These are phyloP conservation scores for Xylaria grammica DNA, from an alignment of 495 filamentous ascomycete species.

Conservation along the genomic window DNA sequence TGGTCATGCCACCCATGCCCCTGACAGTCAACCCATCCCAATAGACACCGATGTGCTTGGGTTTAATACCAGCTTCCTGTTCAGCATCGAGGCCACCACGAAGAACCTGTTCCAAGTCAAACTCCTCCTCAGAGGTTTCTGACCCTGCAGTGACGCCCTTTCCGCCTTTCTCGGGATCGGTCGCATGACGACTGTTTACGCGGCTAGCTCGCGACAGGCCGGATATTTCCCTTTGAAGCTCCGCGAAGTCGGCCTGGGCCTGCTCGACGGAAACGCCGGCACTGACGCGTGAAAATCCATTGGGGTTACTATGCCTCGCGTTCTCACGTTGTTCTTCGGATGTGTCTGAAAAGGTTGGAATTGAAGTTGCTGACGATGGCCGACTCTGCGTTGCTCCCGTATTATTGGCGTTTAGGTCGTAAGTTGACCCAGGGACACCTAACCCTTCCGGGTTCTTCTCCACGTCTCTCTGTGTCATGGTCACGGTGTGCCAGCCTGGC, in stretches of 20 bases:
- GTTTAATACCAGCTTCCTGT: slow-evolving; percentile 73
- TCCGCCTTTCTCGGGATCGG: slow-evolving; percentile 45
- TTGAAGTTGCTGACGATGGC: slow-evolving; percentile 44
- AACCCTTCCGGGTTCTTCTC: slow-evolving; percentile 23
- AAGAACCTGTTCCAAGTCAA: slow-evolving; percentile 73
- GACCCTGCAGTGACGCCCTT: slow-evolving; percentile 56
- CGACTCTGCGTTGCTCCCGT: slow-evolving; percentile 22
- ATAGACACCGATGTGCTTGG: slow-evolving; percentile 79
- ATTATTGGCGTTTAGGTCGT: slow-evolving; percentile 10
- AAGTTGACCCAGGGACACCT: slow-evolving; percentile 8
- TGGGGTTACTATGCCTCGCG: slow-evolving; percentile 53
- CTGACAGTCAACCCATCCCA: slow-evolving; percentile 81
- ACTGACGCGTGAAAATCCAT: slow-evolving; percentile 52
- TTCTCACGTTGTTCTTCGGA: slow-evolving; percentile 52
- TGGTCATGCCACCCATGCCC: slow-evolving; percentile 76
- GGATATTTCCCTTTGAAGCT: slow-evolving; percentile 75
- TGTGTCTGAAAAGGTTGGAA: slow-evolving; percentile 40
- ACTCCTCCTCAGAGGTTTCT: slow-evolving; percentile 53
- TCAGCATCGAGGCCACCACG: slow-evolving; percentile 72
- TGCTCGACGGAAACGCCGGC: slow-evolving; percentile 69
- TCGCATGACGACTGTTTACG: slow-evolving; percentile 40
- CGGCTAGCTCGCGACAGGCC: slow-evolving; percentile 64
- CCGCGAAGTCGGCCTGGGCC: slow-evolving; percentile 78
- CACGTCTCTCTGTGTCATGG: slow-evolving; percentile 24
- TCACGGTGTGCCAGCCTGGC: not conserved